These are phyloP conservation scores for Scheffersomyces amazonensis DNA, from an alignment of 805 yeast genomes.

Conservation along the genomic window DNA sequence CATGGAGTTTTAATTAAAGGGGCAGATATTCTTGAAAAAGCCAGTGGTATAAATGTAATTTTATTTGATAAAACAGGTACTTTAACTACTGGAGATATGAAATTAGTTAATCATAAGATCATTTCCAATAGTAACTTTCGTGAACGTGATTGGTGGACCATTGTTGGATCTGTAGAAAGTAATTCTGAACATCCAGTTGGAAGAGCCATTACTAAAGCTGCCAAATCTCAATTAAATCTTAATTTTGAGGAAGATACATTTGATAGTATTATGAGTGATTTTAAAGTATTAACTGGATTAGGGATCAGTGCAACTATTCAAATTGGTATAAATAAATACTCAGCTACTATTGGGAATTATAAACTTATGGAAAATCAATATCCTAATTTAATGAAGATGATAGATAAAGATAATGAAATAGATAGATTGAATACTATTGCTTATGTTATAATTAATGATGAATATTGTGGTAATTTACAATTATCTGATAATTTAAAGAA, in stretches of 20 bases:
- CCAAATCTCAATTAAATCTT: slow-evolving; percentile 23
- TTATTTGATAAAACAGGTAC: slow-evolving; percentile 97
- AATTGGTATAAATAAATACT: slow-evolving; percentile 11
- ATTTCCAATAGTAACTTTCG: slow-evolving; percentile 9
- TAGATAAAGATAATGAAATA: slow-evolving; percentile 8
- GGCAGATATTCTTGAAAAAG: slow-evolving; percentile 80
- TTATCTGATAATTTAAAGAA: slow-evolving; percentile 65
- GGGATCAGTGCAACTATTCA: slow-evolving; percentile 38
- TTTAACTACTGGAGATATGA: slow-evolving; percentile 81
- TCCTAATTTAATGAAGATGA: slow-evolving; percentile 9
- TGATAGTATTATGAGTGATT: slow-evolving; percentile 24
- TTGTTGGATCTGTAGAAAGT: slow-evolving; percentile 58
- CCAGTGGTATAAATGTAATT: slow-evolving; percentile 60
- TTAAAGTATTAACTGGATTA: slow-evolving; percentile 40
- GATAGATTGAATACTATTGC: slow-evolving; percentile 43
- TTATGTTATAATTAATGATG: slow-evolving; percentile 56
- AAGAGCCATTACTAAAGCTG: slow-evolving; percentile 53
- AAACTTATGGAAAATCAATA: slow-evolving; percentile 27
- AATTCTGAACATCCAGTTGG: slow-evolving; percentile 90
- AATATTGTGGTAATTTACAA: slow-evolving; percentile 62
- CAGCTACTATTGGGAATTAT: slow-evolving; percentile 54
- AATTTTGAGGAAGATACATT: slow-evolving; percentile 32
- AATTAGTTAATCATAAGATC: slow-evolving; percentile 21
- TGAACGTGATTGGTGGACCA: slow-evolving; percentile 44
- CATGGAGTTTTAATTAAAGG: slow-evolving; percentile 91